Percentiles rank a stretch among this genome's conserved stretches.
These are phyloP conservation scores for Lotus japonicus DNA, from an alignment of 306 rosid species.

Conservation along the genomic window DNA sequence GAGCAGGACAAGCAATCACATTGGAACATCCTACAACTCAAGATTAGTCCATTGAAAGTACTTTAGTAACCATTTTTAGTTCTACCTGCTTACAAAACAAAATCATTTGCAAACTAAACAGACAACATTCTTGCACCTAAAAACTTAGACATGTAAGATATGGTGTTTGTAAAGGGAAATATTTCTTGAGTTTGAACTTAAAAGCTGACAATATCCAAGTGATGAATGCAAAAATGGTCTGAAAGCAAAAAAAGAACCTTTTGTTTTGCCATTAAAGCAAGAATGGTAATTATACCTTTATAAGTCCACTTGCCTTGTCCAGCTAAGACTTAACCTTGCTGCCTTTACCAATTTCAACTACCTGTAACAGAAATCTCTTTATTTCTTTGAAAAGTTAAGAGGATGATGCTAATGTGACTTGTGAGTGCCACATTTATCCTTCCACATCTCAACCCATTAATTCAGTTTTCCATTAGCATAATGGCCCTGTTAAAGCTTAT, in stretches of 20 bases:
- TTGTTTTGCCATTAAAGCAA: neutral
- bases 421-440: neutral
- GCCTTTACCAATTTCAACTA: slow-evolving; percentile 80
- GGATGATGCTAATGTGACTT: neutral
- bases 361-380: slow-evolving; percentile 36
- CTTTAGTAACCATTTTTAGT: neutral
- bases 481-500: no score
- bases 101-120: no score
- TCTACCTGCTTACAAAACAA: neutral
- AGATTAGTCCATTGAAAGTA: neutral
- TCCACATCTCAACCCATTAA: neutral
- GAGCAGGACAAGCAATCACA: neutral
- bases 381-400: neutral
- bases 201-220: neutral
- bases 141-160: neutral
- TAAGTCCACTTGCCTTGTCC: slow-evolving; percentile 77
- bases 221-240: neutral
- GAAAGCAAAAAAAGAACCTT: neutral
- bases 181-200: neutral
- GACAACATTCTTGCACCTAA: no score
- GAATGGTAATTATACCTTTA: slow-evolving; percentile 41
- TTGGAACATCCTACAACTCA: neutral
- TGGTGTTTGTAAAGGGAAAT: neutral
- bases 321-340: slow-evolving; percentile 87
- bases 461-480: no score